Evolutionary conservation across 768 basidiomycete genomes (phyloP).

Genomic region (Rhodotorula taiwanensis): DNA sequence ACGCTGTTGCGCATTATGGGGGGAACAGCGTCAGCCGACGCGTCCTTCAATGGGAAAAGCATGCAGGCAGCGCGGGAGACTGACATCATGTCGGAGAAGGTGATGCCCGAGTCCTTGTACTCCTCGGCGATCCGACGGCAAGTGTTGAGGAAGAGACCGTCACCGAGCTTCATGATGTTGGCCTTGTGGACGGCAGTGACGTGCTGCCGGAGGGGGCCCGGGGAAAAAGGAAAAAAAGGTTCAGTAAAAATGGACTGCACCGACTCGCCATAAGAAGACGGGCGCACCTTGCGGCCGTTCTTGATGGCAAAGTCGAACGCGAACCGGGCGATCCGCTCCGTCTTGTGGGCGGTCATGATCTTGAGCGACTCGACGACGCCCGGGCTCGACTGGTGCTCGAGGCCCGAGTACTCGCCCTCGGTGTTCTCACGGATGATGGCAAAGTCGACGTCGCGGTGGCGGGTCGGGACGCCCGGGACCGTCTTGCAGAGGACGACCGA

Average conservation of each 20-base stretch:
- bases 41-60: no score
- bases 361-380: conserved; percentile 98
- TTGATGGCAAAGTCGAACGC: conserved; percentile 98
- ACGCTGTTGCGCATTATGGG: conserved; percentile 13
- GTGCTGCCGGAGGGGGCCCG: conserved; percentile 55
- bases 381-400: conserved; percentile 88
- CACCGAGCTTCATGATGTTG: conserved; percentile 99
- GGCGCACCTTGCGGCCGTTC: conserved; percentile 84
- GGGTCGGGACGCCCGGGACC: conserved; percentile 87
- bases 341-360: conserved; percentile 89
- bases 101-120: conserved; percentile 85
- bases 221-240: no score
- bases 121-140: conserved; percentile 95
- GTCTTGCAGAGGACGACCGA: conserved; percentile 98
- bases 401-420: conserved; percentile 97
- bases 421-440: conserved; percentile 99
- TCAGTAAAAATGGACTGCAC: no score
- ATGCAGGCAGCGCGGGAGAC: no score
- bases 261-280: not conserved
- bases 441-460: conserved; percentile 94
- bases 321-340: conserved; percentile 91
- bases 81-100: conserved; percentile 88
- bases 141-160: conserved; percentile 96
- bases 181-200: conserved; percentile 99
- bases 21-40: no score